Conservation (phyloP, 331 rosid genomes). For the Prunus yedoensis region DNA sequence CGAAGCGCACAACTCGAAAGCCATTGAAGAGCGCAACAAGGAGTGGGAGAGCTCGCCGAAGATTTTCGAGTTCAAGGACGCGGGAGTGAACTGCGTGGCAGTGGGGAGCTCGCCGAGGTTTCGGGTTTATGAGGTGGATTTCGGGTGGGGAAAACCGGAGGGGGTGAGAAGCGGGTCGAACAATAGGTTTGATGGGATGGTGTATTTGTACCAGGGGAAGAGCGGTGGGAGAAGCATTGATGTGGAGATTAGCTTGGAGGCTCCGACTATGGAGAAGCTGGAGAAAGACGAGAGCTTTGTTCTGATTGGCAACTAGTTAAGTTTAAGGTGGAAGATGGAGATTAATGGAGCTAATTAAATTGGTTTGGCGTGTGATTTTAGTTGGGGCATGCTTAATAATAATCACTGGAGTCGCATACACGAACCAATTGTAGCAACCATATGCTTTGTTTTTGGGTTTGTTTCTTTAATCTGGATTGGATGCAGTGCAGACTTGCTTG, state of each 20-base stretch:
- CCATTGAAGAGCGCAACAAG: slow-evolving; percentile 61
- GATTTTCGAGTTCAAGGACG: slow-evolving; percentile 83
- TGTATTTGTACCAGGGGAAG: slow-evolving; percentile 82
- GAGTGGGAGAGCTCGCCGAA: slow-evolving; percentile 91
- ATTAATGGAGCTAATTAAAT: not conserved
- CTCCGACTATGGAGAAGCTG: slow-evolving; percentile 67
- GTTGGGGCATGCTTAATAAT: not conserved
- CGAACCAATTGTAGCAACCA: not conserved
- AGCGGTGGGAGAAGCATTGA: slow-evolving; percentile 91
- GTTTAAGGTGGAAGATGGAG: not conserved
- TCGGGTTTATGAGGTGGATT: slow-evolving; percentile 85
- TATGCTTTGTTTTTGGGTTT: too few species aligned
- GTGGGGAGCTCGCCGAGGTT: slow-evolving; percentile 98
- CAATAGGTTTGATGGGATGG: slow-evolving; percentile 90
- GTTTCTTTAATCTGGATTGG: too few species aligned
- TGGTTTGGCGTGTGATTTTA: not conserved
- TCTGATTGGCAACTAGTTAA: slow-evolving; percentile 10
- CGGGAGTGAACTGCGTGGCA: slow-evolving; percentile 91
- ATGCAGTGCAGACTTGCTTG: too few species aligned
- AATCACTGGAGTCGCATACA: not conserved
- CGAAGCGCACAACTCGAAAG: slow-evolving; percentile 52
- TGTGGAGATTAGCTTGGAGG: slow-evolving; percentile 76
- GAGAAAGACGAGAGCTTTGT: slow-evolving; percentile 78
- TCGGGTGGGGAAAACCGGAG: slow-evolving; percentile 87
- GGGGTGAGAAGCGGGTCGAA: slow-evolving; percentile 86